These are phyloP conservation scores for Candida boleticola DNA, from an alignment of 805 yeast genomes.

Conservation along the genomic window DNA sequence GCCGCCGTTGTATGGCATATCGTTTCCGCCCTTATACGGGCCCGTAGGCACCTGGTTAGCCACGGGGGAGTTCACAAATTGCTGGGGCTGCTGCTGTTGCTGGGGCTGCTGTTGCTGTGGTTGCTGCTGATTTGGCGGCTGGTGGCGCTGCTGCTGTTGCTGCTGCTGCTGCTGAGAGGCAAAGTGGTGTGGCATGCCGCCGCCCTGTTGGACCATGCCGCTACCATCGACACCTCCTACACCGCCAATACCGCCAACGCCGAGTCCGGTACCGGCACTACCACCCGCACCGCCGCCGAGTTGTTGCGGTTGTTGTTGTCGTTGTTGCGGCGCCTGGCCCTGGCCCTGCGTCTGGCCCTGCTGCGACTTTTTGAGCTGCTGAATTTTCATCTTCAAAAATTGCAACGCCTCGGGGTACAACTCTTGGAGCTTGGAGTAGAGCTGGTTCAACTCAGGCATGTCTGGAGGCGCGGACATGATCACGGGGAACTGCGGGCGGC, in stretches of 20 bases:
- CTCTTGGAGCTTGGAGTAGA: slow-evolving; percentile 46
- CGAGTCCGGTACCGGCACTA: not conserved
- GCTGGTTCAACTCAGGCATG: slow-evolving; percentile 49
- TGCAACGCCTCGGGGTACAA: slow-evolving; percentile 56
- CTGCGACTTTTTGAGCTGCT: slow-evolving; percentile 35
- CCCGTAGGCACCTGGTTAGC: not conserved
- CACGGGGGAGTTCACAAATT: not conserved
- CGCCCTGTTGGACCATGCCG: slow-evolving; percentile 5
- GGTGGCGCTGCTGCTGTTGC: slow-evolving; percentile 8
- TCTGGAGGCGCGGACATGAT: slow-evolving; percentile 55
- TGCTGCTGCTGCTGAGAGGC: slow-evolving; percentile 5
- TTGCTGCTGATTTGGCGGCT: slow-evolving; percentile 8
- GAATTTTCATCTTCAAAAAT: slow-evolving; percentile 37
- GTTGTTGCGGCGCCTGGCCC: slow-evolving; percentile 10
- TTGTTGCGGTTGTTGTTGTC: slow-evolving; percentile 3
- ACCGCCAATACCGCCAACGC: not conserved
- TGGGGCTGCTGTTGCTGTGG: not conserved
- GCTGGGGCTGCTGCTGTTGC: slow-evolving; percentile 10
- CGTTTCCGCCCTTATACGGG: not conserved
- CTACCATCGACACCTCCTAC: not conserved
- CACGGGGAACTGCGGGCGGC: slow-evolving; percentile 42
- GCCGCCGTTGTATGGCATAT: not conserved
- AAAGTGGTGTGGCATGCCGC: not conserved
- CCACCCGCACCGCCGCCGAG: not conserved
- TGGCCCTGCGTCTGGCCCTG: slow-evolving; percentile 8